Conservation (phyloP, 2,329 filamentous ascomycete genomes). For the Xylaria sp. region DNA sequence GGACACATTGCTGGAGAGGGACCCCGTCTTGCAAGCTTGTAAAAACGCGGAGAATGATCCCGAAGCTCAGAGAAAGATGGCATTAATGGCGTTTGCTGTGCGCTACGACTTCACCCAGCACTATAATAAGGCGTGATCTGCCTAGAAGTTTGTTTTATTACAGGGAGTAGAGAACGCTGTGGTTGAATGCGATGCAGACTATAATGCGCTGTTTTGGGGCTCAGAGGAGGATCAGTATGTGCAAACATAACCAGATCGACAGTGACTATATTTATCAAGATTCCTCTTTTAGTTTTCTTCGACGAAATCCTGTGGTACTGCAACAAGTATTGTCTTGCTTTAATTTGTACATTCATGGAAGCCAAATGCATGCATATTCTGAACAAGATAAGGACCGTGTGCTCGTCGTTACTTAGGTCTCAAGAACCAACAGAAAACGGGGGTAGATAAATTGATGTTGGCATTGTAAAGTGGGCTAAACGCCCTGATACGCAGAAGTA, state of each 20-base stretch:
- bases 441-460: not conserved
- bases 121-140: constrained; percentile 44
- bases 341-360: not conserved
- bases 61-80: constrained; percentile 48
- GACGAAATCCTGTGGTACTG: no score
- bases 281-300: not conserved
- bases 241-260: not conserved
- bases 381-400: not conserved
- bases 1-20: constrained; percentile 51
- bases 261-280: not conserved
- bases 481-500: not conserved
- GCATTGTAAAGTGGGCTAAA: not conserved
- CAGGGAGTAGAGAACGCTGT: not conserved
- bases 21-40: constrained; percentile 54
- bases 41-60: constrained; percentile 51
- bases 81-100: constrained; percentile 51
- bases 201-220: not conserved
- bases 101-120: constrained; percentile 59
- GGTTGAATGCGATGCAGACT: not conserved
- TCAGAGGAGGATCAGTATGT: not conserved
- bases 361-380: not conserved
- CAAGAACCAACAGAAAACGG: not conserved
- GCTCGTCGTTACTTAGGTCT: not conserved
- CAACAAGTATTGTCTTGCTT: not conserved
- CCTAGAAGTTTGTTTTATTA: not conserved